A percentile compares a stretch with the other conserved stretches of the same genome.
These are phyloP conservation scores for Suhomyces sp. DNA, from an alignment of 805 yeast species.

Conservation along the genomic window DNA sequence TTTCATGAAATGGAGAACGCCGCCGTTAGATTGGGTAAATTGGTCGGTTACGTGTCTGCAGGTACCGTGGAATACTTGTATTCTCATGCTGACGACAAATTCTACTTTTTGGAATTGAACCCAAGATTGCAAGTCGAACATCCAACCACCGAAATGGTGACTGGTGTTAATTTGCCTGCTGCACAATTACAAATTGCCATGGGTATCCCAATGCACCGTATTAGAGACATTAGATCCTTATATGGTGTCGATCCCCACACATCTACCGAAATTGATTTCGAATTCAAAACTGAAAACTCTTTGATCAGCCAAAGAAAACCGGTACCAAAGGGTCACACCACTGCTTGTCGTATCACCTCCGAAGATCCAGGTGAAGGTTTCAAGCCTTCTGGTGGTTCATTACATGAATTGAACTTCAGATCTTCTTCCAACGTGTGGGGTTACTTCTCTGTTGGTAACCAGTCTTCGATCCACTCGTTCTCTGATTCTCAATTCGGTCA, in stretches of 20 bases:
- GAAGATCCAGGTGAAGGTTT: constrained; percentile 99
- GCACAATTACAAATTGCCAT: constrained; percentile 98
- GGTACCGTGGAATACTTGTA: constrained; percentile 98
- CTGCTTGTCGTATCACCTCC: constrained; percentile 98
- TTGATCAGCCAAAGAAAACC: constrained; percentile 85
- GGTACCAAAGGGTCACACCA: constrained; percentile 95
- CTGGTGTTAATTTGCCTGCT: constrained; percentile 97
- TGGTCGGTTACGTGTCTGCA: constrained; percentile 98
- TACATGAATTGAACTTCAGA: constrained; percentile 94
- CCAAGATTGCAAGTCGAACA: constrained; percentile 99
- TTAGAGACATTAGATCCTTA: constrained; percentile 84
- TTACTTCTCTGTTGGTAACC: constrained; percentile 94
- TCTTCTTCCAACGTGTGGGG: constrained; percentile 99
- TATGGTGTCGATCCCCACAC: constrained; percentile 97
- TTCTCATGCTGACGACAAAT: constrained; percentile 90
- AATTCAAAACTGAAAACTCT: constrained; percentile 71
- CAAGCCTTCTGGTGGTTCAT: constrained; percentile 96
- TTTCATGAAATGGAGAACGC: constrained; percentile 93
- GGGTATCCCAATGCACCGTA: constrained; percentile 98
- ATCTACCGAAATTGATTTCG: constrained; percentile 85
- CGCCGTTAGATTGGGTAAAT: constrained; percentile 93
- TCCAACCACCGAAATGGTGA: constrained; percentile 99
- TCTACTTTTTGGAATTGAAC: constrained; percentile 93
- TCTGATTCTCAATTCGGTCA: constrained; percentile 99
- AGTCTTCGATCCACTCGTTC: constrained; percentile 95